Evolutionary conservation across 176 grass and related monocot genomes (phyloP), one percentile per base, ranked within the genome.

Genomic region (Tillandsia fasciculata): DNA sequence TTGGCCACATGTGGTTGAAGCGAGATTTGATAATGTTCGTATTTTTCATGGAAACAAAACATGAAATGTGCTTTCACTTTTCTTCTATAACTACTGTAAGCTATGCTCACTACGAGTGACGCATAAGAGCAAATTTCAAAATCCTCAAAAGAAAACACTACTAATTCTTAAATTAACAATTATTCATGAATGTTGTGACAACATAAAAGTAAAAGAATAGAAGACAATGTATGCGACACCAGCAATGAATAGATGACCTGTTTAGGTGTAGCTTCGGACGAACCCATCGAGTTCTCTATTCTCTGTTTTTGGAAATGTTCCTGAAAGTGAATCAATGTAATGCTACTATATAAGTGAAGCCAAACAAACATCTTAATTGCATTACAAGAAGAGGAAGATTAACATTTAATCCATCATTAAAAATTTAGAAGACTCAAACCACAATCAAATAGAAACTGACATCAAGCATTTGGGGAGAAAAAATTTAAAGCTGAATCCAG

Each of bases 271-370:
- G 92, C 86, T 80, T 85, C 83, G 2, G 88, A 91, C 11, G 88
- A 96, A 65, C 83, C 81, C 92, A 96, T 96, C 4, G 88, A 96
- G 65, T 89, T 91, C 70, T 96, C 92, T 67, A 96, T 89, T 74
- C 92, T 96, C 61, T 89, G 92, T 77, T 91, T 96, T 68, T 91
- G 92, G 66, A 96, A 96, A 82, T 96, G 92, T 77, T 96, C 92
- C 92, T 96, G 73, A 81, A 81, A 86, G n/a, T 51, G 76, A 81
- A 66, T 78, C 12, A 61, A 49, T 23, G 10, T 70, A 42, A 5
- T 7, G 33, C 6, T 6, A 33, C 33, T 42, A 29, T 3, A 29
- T 29, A 42, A 42, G 33, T 42, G 33, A 42, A 42, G 33, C 33
- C 33, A 7, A 6, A 42, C 33, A 42, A 42, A 42, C 33, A 42